Evolutionary conservation across 257 asterid species (phyloP).

Genomic region (Nicotiana noctiflora): DNA sequence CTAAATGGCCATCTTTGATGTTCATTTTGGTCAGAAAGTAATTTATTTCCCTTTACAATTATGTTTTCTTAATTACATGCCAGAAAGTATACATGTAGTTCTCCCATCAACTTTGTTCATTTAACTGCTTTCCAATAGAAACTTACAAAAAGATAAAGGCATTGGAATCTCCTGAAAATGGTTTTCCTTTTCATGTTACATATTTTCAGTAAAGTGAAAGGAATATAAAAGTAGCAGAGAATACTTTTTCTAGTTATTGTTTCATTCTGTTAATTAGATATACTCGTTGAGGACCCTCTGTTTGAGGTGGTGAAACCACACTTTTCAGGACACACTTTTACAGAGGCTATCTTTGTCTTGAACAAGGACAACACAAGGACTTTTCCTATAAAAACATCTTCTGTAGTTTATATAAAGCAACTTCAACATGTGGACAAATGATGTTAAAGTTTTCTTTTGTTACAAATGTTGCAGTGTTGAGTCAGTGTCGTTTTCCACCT

Average conservation of each 20-base stretch:
- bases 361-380: conserved; percentile 11
- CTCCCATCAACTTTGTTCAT: background rate
- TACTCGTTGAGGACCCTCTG: background rate
- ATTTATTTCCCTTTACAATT: conserved; percentile 8
- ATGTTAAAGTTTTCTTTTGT: background rate
- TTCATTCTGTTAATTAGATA: background rate
- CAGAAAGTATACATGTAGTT: background rate
- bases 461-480: background rate
- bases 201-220: background rate
- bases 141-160: conserved; percentile 1
- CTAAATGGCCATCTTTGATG: conserved; percentile 8
- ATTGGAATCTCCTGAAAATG: conserved; percentile 11
- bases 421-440: conserved; percentile 12
- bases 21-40: conserved; percentile 22
- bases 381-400: conserved; percentile 22
- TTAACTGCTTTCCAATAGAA: conserved; percentile 8
- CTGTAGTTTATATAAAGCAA: conserved; percentile 30
- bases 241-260: conserved; percentile 2
- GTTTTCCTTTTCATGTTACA: background rate
- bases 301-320: background rate
- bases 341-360: conserved; percentile 13
- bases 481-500: background rate
- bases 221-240: background rate
- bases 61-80: background rate
- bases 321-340: conserved; percentile 24